phyloP scores from a whole-genome alignment of 75 land plant species.

The Picea glauca region DNA sequence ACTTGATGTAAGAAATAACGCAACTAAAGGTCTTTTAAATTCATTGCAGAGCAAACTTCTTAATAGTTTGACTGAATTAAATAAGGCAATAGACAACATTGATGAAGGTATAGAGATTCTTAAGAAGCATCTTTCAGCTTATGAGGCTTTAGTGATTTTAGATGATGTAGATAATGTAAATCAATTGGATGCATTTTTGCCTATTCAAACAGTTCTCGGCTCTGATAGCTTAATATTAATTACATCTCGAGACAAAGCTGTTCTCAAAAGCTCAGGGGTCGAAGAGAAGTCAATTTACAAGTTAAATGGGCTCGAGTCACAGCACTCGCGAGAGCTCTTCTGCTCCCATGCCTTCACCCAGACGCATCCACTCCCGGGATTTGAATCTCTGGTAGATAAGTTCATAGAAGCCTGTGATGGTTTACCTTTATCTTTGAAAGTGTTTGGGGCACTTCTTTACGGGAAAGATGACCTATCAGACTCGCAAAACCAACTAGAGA shows the following conservation, averaged over 20 bases:
- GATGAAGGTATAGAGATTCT: background rate
- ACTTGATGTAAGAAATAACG: background rate
- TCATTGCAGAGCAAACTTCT: background rate
- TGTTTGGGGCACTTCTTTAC: conserved; percentile 11
- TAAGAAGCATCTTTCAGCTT: background rate
- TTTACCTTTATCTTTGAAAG: conserved; percentile 15
- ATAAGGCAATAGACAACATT: background rate
- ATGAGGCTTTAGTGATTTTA: background rate
- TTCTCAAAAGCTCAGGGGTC: background rate
- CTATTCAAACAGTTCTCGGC: background rate
- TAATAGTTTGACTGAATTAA: background rate
- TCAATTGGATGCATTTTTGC: conserved; percentile 9
- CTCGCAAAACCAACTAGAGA: background rate
- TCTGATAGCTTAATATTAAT: conserved; percentile 12
- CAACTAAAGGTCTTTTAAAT: no score
- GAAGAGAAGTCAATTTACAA: conserved; percentile 5
- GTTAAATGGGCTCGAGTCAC: background rate
- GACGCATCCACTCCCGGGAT: background rate
- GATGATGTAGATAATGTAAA: conserved; percentile 18
- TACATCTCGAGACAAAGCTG: conserved; percentile 8
- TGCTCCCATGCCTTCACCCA: conserved; percentile 14
- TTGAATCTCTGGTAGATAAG: conserved; percentile 7
- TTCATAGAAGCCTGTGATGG: conserved; percentile 19
- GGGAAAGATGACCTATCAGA: conserved; percentile 1
- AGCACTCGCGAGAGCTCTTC: conserved; percentile 12